These are phyloP conservation scores for Catunica adiposa DNA, from an alignment of 2,329 filamentous ascomycete species.

Conservation along the genomic window DNA sequence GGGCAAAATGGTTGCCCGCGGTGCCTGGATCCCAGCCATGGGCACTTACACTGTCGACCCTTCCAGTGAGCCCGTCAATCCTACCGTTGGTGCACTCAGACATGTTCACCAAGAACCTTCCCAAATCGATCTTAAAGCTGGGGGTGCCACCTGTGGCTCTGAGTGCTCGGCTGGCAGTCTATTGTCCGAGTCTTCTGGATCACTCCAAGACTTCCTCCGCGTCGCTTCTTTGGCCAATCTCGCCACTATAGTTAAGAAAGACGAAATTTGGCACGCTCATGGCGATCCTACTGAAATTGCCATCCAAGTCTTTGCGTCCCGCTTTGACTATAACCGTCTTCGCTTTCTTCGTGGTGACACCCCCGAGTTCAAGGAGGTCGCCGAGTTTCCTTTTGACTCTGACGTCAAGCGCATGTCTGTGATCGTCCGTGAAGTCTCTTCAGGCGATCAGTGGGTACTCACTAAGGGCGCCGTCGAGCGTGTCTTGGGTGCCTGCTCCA, in stretches of 20 bases:
- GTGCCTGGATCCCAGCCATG: constrained; percentile 39
- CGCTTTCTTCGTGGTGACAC: constrained; percentile 32
- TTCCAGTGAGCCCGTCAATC: constrained; percentile 39
- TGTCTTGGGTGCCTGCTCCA: constrained; percentile 43
- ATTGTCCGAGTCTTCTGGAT: constrained; percentile 22
- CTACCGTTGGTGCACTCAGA: constrained; percentile 32
- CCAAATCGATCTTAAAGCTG: constrained; percentile 25
- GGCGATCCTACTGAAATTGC: constrained; percentile 57
- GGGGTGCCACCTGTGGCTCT: constrained; percentile 18
- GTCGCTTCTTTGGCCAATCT: constrained; percentile 42
- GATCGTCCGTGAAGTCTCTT: constrained; percentile 34
- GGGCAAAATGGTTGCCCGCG: constrained; percentile 46
- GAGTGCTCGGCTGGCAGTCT: constrained; percentile 21
- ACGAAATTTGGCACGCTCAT: constrained; percentile 38
- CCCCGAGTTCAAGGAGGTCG: constrained; percentile 37
- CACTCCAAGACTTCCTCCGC: constrained; percentile 37
- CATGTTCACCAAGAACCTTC: constrained; percentile 24
- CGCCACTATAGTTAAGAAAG: constrained; percentile 30
- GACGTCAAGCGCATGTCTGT: constrained; percentile 62
- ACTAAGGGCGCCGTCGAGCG: constrained; percentile 53
- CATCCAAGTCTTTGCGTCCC: constrained; percentile 53
- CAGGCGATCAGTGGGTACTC: constrained; percentile 23
- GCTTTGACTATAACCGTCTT: constrained; percentile 44
- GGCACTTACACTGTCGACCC: constrained; percentile 42
- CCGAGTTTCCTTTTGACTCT: constrained; percentile 56